Evolutionary conservation across 176 grass and related monocot species (phyloP).

Genomic region (Eragrostis curvula): DNA sequence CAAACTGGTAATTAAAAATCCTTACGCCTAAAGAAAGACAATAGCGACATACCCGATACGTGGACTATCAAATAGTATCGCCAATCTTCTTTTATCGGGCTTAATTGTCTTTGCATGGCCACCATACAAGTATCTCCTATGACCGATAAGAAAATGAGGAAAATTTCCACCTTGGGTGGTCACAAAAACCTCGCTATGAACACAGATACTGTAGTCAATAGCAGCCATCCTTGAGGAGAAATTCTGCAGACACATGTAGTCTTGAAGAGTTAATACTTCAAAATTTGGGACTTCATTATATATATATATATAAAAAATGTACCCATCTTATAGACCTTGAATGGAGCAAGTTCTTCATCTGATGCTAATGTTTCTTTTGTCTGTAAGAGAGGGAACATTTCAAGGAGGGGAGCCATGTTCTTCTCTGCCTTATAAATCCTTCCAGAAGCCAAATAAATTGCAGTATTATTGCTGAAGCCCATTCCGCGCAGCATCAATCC

Average conservation of each 20-base stretch:
- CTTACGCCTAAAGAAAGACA: not conserved
- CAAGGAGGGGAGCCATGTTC: conserved; percentile 93
- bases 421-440: conserved; percentile 96
- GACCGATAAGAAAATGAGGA: conserved; percentile 89
- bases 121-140: conserved; percentile 90
- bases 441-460: conserved; percentile 98
- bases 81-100: conserved; percentile 96
- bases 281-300: not conserved
- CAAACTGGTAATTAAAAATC: not conserved
- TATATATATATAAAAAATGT: not conserved
- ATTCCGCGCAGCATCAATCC: conserved; percentile 96
- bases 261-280: conserved; percentile 20
- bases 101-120: conserved; percentile 98
- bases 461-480: conserved; percentile 87
- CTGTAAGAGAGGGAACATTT: conserved; percentile 98
- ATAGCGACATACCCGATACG: conserved; percentile 71
- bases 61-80: conserved; percentile 86
- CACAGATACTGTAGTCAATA: conserved; percentile 91
- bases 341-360: conserved; percentile 81
- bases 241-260: conserved; percentile 56
- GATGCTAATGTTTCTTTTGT: conserved; percentile 95
- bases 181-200: conserved; percentile 93
- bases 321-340: conserved; percentile 63
- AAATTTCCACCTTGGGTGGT: conserved; percentile 99
- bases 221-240: conserved; percentile 99